Base-by-base conservation (phyloP, 1,284 basidiomycete genomes). In the Ganoderma resinaceum region DNA sequence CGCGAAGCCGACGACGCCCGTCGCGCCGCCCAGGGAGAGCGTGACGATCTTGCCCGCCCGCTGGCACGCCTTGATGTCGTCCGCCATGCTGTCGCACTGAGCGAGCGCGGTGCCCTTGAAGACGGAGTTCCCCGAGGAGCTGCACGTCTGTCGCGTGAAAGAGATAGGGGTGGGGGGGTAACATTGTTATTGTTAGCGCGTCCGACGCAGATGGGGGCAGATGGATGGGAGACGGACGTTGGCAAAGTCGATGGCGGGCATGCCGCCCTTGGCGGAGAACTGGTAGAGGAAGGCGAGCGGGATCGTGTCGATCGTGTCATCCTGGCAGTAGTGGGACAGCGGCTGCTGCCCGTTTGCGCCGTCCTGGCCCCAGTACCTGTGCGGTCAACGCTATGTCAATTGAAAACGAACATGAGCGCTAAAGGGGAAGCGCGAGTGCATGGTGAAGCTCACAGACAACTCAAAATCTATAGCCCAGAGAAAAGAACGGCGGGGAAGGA, bases 1-100 rank as follows among this genome's bases (percentile, higher is more conserved):
- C 40, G 79, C 76, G 75, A 91, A 89, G 4, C 79, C 80, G n/a
- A 82, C 83, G 43, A 80, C 79, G 26, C 87, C 88, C 3, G 83
- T 85, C 16, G 86, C 88, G 57, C 90, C 89, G 57, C 89, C 89
- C 38, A 91, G 79, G 63, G 85, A 87, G 68, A 91, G 78, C 6
- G 89, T 90, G 70, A 91, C 79, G 46, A 87, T 83, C 77, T 90
- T 91, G 37, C 90, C 90, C n/a, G 82, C 83, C 3, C 84, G 81
- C 76, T 91, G 89, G 73, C 90, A 91, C 8, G 80, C 77, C 75
- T 88, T 75, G 72, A 91, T 90, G 65, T 86, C 85, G 14, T 81
- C 70, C 0, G 85, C 83, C 70, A 90, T 78, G 73, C 81, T 77
- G 43, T 73, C 68, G 73, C 89, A 91, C 71, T 90, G 82, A 4